Evolutionary conservation across 768 basidiomycete genomes (phyloP), one percentile per base, ranked within the genome.

Genomic region (Gyrodon lividus): DNA sequence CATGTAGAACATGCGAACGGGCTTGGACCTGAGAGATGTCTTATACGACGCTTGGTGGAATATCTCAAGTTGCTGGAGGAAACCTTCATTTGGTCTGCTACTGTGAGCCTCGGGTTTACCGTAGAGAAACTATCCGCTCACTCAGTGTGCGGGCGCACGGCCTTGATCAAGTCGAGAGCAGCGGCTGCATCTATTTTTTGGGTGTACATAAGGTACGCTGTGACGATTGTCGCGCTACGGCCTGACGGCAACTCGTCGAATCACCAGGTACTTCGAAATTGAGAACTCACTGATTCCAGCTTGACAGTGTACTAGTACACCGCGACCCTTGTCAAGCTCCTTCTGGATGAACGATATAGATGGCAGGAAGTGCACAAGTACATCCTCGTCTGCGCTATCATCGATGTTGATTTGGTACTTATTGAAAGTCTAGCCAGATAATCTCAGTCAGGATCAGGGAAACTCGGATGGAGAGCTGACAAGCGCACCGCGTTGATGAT

Each of bases 291-390:
- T 92, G 69, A 92, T 77, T 22, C 94, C 94, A 20, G 90, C 92
- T 51, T 90, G 86, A 64, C 94, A 96, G 68, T 97, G 94, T 0
- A 97, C 89, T 17, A 96, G 72, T 2, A 98, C 86, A 1, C 87
- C 86, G 26, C 84, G 73, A 0, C 80, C 83, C 60, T 87, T 88
- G 65, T 84, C 79, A 3, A 94, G 69, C 58, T 93, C 88, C 12
- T 79, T 77, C 55, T 89, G 78, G 40, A 97, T 93, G 72, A 93
- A 94, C 5, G 85, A 81, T 49, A 94, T 90, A 3, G 86, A 81
- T 1, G 87, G 82, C 10, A 91, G 72, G 53, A 97, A 75, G 60
- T 93, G 89, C 4, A 80, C 76, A 19, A 96, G 77, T 22, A 93
- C 77, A 63, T 97, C 92, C 31, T 82, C 82, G 44, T 87, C 85